A percentile compares a stretch with the other conserved stretches of the same genome.
Evolutionary conservation across 148 eudicot genomes (phyloP).

Genomic region (Rhododendron molle): DNA sequence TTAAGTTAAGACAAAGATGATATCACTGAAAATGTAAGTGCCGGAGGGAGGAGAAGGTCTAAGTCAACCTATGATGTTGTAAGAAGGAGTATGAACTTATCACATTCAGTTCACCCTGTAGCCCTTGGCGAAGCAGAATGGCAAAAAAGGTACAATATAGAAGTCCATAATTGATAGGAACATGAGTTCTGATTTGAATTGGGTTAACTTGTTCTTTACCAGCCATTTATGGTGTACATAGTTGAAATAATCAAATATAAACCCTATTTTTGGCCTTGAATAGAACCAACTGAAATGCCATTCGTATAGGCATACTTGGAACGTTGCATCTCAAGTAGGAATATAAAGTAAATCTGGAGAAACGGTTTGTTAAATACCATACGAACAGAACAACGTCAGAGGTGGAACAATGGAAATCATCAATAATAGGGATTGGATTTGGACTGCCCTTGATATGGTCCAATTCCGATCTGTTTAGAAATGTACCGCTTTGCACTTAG

Average conservation of each 20-base stretch:
- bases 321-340: not conserved
- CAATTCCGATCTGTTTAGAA: not conserved
- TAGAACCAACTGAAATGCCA: too few relatives aligned
- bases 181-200: not conserved
- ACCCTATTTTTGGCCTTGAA: not conserved
- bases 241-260: not conserved
- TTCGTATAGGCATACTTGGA: not conserved
- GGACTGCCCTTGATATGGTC: not conserved
- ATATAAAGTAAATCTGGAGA: not conserved
- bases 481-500: not conserved
- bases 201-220: not conserved
- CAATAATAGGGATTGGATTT: not conserved
- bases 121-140: not conserved
- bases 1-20: not conserved
- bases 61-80: not conserved
- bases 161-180: not conserved
- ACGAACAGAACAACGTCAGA: not conserved
- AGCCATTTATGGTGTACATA: not conserved
- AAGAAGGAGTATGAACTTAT: not conserved
- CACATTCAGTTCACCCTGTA: not conserved
- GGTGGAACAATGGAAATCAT: not conserved
- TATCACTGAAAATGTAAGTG: not conserved
- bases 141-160: not conserved
- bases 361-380: not conserved
- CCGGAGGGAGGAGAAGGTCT: not conserved